Evolutionary conservation across 2,329 filamentous ascomycete genomes (phyloP).

Genomic region (Seiridium cupressi): DNA sequence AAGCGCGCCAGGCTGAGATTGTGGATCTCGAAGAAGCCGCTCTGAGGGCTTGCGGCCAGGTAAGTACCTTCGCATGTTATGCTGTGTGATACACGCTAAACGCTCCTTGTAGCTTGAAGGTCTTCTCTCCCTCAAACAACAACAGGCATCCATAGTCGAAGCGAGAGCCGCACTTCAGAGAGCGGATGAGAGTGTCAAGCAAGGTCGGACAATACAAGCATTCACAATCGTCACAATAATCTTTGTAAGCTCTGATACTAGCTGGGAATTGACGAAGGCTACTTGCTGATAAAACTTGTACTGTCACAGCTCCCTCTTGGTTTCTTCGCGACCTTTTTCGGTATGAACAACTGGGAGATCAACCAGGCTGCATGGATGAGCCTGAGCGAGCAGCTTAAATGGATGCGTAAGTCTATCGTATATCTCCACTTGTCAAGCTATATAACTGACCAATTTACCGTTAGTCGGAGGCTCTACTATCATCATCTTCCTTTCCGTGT

Average conservation of each 20-base stretch:
- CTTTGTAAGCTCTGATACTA: constrained; percentile 21
- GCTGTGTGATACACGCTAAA: not conserved
- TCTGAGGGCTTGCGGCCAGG: constrained; percentile 18
- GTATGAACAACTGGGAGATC: constrained; percentile 32
- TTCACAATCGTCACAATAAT: constrained; percentile 34
- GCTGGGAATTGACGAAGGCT: not conserved
- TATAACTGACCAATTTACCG: not conserved
- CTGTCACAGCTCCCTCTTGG: constrained; percentile 29
- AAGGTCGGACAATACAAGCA: constrained; percentile 29
- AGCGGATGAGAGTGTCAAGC: constrained; percentile 27
- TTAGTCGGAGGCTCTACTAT: constrained; percentile 15
- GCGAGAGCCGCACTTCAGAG: constrained; percentile 25
- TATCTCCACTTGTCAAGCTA: not conserved
- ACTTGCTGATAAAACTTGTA: not conserved
- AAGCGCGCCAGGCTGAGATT: not conserved
- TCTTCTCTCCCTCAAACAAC: constrained; percentile 29
- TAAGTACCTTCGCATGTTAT: constrained; percentile 5
- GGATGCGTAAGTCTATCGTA: constrained; percentile 18
- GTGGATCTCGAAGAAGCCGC: constrained; percentile 22
- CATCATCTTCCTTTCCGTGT: constrained; percentile 15
- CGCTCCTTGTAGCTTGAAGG: constrained; percentile 19
- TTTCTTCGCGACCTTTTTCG: constrained; percentile 36
- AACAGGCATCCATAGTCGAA: constrained; percentile 31
- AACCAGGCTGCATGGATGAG: constrained; percentile 14
- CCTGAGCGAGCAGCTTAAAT: constrained; percentile 14